Conservation (phyloP, 306 rosid species). For the Quercus gilva region DNA sequence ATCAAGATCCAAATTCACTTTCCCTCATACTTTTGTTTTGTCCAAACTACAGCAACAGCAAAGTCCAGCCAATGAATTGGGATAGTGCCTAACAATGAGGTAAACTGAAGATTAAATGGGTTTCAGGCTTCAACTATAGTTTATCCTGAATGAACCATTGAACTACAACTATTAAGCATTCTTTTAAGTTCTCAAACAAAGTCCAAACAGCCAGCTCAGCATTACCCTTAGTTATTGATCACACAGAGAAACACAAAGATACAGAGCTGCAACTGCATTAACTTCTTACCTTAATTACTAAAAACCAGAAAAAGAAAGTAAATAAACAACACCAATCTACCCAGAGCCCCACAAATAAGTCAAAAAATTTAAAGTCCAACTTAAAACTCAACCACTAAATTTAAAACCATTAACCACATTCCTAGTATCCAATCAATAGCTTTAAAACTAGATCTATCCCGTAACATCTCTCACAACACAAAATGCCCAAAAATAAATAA, state of each 20-base stretch:
- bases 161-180: background rate
- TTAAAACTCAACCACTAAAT: background rate
- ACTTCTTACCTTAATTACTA: background rate
- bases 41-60: background rate
- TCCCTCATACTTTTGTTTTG: background rate
- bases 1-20: background rate
- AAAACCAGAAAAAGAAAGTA: background rate
- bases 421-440: background rate
- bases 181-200: background rate
- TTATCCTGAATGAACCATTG: background rate
- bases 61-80: background rate
- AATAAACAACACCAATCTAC: background rate
- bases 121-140: background rate
- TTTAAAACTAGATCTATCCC: conserved; percentile 35
- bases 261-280: background rate
- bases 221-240: background rate
- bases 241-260: background rate
- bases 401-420: conserved; percentile 17
- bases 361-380: conserved; percentile 3
- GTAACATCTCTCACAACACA: conserved; percentile 6
- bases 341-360: background rate
- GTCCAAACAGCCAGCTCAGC: background rate
- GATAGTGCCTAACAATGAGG: background rate
- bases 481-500: conserved; percentile 2
- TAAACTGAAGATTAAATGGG: background rate